These are phyloP conservation scores for Zoysia japonica DNA, from an alignment of 176 grass and related monocot species.

Conservation along the genomic window DNA sequence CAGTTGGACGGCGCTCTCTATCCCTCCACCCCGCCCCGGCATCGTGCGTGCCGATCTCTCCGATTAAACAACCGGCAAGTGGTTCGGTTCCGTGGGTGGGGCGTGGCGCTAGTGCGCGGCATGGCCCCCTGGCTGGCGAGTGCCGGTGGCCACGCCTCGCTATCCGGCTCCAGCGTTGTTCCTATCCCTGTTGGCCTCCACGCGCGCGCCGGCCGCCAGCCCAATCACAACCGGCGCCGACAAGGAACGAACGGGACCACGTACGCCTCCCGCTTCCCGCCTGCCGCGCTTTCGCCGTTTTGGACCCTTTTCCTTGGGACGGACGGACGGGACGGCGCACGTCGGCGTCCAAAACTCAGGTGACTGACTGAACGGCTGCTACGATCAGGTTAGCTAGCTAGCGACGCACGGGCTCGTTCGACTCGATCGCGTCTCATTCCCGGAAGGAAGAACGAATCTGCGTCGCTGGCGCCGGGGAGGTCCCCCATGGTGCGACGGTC, in stretches of 20 bases:
- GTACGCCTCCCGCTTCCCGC: background rate
- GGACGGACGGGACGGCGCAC: no score
- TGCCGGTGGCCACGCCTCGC: constrained; percentile 24
- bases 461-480: background rate
- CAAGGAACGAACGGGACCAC: constrained; percentile 10
- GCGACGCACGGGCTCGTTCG: background rate
- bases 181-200: background rate
- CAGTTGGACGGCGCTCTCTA: constrained; percentile 41
- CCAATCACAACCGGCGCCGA: constrained; percentile 8
- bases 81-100: background rate
- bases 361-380: no score
- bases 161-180: constrained; percentile 28
- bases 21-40: background rate
- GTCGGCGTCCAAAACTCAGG: no score
- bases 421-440: background rate
- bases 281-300: constrained; percentile 6
- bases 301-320: background rate
- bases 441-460: background rate
- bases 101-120: background rate
- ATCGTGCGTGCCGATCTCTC: constrained; percentile 2
- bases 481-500: constrained; percentile 27
- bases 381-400: background rate
- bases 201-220: background rate
- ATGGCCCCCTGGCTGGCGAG: background rate
- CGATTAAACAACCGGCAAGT: constrained; percentile 25